Evolutionary conservation across 371 early-diverging fungal genomes (phyloP).

Genomic region (Zopfochytrium polystomum): DNA sequence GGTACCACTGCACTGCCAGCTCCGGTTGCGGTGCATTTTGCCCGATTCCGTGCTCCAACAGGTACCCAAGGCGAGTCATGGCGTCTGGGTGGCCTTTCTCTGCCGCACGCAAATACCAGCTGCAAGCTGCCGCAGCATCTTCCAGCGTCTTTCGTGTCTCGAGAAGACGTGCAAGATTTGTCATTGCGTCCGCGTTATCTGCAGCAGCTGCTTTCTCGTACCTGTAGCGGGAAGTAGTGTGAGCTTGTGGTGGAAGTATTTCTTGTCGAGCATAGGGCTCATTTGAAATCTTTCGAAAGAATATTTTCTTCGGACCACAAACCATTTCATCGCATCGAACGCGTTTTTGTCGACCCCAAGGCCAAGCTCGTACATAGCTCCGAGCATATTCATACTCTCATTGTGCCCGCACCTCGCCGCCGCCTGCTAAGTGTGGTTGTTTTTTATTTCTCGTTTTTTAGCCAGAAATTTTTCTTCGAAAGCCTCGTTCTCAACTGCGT

Average conservation of each 20-base stretch:
- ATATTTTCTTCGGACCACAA: constrained; percentile 9
- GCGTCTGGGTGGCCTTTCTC: constrained; percentile 42
- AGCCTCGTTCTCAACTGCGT: constrained; percentile 19
- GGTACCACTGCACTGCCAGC: constrained; percentile 43
- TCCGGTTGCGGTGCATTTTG: constrained; percentile 10
- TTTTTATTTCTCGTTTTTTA: no score
- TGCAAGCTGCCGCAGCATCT: constrained; percentile 31
- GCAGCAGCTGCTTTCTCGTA: constrained; percentile 41
- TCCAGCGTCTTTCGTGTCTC: constrained; percentile 47
- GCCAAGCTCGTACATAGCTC: constrained; percentile 52
- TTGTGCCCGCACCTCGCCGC: constrained; percentile 40
- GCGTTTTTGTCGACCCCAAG: constrained; percentile 45
- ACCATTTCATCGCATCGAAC: constrained; percentile 42
- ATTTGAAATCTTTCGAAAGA: neutral
- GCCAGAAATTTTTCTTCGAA: constrained; percentile 1
- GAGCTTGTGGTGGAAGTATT: neutral
- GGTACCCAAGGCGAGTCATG: constrained; percentile 41
- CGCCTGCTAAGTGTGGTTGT: no score
- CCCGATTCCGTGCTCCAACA: constrained; percentile 49
- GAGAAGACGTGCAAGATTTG: constrained; percentile 48
- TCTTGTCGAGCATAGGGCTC: neutral
- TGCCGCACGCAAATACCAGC: constrained; percentile 45
- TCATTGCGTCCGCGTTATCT: constrained; percentile 37
- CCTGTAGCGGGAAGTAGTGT: constrained; percentile 16
- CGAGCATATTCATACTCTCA: constrained; percentile 47